phyloP scores from a whole-genome alignment of 495 filamentous ascomycete species.

The Xylaria grammica region DNA sequence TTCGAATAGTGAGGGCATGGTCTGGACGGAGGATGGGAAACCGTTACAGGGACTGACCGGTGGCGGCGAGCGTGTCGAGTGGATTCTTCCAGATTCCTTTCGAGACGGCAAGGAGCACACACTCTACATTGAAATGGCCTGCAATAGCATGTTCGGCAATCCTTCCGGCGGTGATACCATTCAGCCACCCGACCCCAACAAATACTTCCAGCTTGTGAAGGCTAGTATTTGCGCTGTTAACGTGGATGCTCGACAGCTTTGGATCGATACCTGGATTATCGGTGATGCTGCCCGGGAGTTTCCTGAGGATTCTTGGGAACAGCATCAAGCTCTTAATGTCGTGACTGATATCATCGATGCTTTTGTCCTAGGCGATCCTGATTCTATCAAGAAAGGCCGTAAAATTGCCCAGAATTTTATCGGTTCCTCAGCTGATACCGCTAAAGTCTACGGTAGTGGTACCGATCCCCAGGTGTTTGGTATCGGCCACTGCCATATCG shows the following conservation, averaged over 20 bases:
- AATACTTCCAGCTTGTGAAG: conserved; percentile 71
- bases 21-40: conserved; percentile 87
- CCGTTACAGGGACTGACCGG: conserved; percentile 92
- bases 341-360: conserved; percentile 87
- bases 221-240: conserved; percentile 94
- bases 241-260: conserved; percentile 78
- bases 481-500: conserved; percentile 96
- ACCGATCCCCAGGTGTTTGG: conserved; percentile 78
- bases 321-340: conserved; percentile 81
- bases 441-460: conserved; percentile 80
- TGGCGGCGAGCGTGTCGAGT: conserved; percentile 86
- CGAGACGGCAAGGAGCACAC: conserved; percentile 84
- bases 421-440: conserved; percentile 78
- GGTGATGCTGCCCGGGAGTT: conserved; percentile 85
- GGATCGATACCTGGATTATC: conserved; percentile 94
- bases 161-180: conserved; percentile 83
- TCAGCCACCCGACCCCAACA: conserved; percentile 84
- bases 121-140: conserved; percentile 97
- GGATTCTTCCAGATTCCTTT: conserved; percentile 81
- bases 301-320: conserved; percentile 79
- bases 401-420: conserved; percentile 83
- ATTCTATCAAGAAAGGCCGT: conserved; percentile 77
- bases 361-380: conserved; percentile 79
- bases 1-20: conserved; percentile 84
- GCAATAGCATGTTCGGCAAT: conserved; percentile 98